phyloP scores from a whole-genome alignment of 352 stramenopile genomes.

The Globisporangium nagaii region DNA sequence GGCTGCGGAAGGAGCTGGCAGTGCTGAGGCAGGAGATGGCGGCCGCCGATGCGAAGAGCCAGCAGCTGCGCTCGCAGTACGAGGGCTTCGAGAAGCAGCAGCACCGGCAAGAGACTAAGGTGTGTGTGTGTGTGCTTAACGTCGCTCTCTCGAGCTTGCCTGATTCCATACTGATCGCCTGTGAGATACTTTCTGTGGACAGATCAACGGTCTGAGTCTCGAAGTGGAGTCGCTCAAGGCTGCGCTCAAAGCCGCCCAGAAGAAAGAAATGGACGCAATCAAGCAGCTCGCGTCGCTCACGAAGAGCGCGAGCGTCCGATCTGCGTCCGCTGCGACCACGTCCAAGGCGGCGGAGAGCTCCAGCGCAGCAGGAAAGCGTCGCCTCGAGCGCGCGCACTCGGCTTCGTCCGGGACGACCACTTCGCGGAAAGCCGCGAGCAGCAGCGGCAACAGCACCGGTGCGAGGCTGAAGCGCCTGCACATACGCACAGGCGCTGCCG shows the following conservation, averaged over 20 bases:
- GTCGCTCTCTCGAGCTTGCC: not conserved
- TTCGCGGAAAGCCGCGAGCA: not conserved
- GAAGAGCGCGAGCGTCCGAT: conserved; percentile 13
- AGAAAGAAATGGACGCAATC: conserved; percentile 43
- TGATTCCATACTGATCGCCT: not conserved
- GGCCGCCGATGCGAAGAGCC: conserved; percentile 23
- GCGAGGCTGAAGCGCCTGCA: not conserved
- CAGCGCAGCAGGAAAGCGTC: not conserved
- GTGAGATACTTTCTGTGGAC: no score
- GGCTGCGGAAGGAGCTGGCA: conserved; percentile 29
- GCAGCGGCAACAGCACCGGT: conserved; percentile 2
- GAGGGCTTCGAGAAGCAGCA: conserved; percentile 27
- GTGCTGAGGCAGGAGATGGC: conserved; percentile 18
- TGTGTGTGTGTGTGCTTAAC: conserved; percentile 5
- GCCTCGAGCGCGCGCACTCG: conserved; percentile 2
- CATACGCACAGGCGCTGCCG: not conserved
- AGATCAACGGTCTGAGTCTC: conserved; percentile 46
- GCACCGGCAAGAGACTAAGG: conserved; percentile 44
- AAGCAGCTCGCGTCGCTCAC: conserved; percentile 26
- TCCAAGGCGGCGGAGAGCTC: not conserved
- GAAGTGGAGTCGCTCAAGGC: conserved; percentile 43
- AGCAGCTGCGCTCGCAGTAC: conserved; percentile 21
- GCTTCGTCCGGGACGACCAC: not conserved
- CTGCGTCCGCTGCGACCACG: not conserved
- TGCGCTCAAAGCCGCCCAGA: conserved; percentile 15